Percentiles rank a stretch among this genome's conserved stretches.
phyloP scores from a whole-genome alignment of 106 monocot species.

The Dendrobium chrysotoxum region DNA sequence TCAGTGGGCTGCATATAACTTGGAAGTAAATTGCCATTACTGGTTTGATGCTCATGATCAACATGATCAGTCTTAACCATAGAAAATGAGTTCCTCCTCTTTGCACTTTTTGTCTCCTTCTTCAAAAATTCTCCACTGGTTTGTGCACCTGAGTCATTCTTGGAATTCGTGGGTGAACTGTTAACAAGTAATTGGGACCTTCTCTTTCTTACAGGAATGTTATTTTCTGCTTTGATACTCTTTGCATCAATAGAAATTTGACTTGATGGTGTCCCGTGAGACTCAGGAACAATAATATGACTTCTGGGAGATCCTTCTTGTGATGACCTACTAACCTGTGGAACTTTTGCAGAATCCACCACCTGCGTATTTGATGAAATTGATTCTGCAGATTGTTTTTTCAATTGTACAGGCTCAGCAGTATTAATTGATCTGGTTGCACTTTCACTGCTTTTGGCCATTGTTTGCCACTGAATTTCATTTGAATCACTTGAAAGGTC shows the following conservation, averaged over 20 bases:
- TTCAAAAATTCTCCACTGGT: slow-evolving; percentile 30
- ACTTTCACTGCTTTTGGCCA: slow-evolving; percentile 7
- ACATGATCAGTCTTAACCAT: slow-evolving; percentile 32
- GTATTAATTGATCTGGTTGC: background rate
- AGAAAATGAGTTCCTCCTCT: slow-evolving; percentile 37
- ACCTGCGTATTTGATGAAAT: slow-evolving; percentile 4
- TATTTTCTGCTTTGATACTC: slow-evolving; percentile 28
- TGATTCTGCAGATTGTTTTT: slow-evolving; percentile 17
- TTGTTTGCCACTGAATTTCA: slow-evolving; percentile 5
- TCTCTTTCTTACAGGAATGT: slow-evolving; percentile 16
- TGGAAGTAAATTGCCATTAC: slow-evolving; percentile 61
- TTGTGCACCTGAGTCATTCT: slow-evolving; percentile 33
- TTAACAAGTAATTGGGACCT: slow-evolving; percentile 28
- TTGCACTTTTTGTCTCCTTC: slow-evolving; percentile 37
- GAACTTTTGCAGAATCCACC: slow-evolving; percentile 17
- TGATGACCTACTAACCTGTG: slow-evolving; percentile 15
- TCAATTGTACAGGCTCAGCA: slow-evolving; percentile 6
- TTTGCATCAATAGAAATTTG: slow-evolving; percentile 48
- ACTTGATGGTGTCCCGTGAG: slow-evolving; percentile 64
- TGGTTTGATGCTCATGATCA: slow-evolving; percentile 49
- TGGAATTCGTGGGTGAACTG: slow-evolving; percentile 38
- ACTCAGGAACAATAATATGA: slow-evolving; percentile 33
- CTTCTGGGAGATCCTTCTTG: slow-evolving; percentile 71
- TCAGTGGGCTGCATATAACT: slow-evolving; percentile 96
- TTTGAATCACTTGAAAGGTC: slow-evolving; percentile 2